phyloP scores from a whole-genome alignment of 2,329 filamentous ascomycete genomes.

The Cladosporium austrohemisphaericum region DNA sequence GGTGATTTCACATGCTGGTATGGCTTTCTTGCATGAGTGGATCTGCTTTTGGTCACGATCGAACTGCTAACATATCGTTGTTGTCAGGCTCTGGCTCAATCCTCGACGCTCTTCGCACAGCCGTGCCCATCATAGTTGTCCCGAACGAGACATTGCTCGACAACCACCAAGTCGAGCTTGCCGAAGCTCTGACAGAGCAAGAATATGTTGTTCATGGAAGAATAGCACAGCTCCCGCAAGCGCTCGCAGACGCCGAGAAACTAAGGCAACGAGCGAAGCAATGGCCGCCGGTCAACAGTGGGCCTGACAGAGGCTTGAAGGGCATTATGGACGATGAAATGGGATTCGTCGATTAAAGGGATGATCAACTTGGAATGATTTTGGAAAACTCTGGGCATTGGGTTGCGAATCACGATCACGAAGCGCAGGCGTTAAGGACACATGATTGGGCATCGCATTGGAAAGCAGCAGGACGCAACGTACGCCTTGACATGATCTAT shows the following conservation, averaged over 20 bases:
- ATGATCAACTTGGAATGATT: no score
- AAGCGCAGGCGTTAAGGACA: no score
- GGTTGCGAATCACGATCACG: no score
- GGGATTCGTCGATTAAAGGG: conserved; percentile 51
- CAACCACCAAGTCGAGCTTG: conserved; percentile 88
- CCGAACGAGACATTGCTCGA: conserved; percentile 78
- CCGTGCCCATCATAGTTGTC: conserved; percentile 79
- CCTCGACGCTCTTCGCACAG: conserved; percentile 71
- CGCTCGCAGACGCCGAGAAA: conserved; percentile 48
- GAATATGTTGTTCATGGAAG: conserved; percentile 73
- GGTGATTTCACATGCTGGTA: conserved; percentile 82
- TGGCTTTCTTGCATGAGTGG: no score
- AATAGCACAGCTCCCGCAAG: conserved; percentile 52
- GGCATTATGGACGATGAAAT: conserved; percentile 57
- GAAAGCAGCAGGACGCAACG: no score
- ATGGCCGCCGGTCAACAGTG: conserved; percentile 51
- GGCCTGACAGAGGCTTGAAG: conserved; percentile 43
- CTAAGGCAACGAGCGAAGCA: conserved; percentile 40
- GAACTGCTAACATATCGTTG: no score
- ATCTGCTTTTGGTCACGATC: no score
- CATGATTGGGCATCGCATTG: no score
- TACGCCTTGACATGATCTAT: no score
- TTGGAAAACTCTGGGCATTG: no score
- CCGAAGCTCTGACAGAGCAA: conserved; percentile 67
- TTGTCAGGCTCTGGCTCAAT: conserved; percentile 79